These are phyloP conservation scores for Verruconis gallopava DNA, from an alignment of 2,329 filamentous ascomycete species.

Conservation along the genomic window DNA sequence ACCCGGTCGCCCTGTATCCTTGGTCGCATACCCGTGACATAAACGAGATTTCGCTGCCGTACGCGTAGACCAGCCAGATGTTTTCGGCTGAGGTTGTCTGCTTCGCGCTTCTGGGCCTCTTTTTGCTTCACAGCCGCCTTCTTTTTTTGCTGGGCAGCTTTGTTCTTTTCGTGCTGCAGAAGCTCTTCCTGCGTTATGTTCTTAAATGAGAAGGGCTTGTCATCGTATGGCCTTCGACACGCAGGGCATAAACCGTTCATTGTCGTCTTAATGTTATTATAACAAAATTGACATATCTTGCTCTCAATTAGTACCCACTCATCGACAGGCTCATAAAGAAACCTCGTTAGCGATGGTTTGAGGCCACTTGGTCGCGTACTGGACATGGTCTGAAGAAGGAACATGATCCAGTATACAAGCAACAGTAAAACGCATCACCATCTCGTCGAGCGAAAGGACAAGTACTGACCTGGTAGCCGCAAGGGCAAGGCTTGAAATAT, in stretches of 20 bases:
- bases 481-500: slow-evolving; percentile 93
- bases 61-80: slow-evolving; percentile 91
- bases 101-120: slow-evolving; percentile 90
- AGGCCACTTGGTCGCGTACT: too few relatives aligned
- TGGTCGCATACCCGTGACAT: slow-evolving; percentile 88
- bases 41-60: slow-evolving; percentile 96
- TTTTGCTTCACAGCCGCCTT: slow-evolving; percentile 83
- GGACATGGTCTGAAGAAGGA: too few relatives aligned
- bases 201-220: slow-evolving; percentile 95
- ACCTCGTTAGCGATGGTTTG: too few relatives aligned
- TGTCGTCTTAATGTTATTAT: slow-evolving; percentile 97
- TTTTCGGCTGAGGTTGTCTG: slow-evolving; percentile 88
- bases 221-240: slow-evolving; percentile 87
- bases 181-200: slow-evolving; percentile 93
- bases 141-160: slow-evolving; percentile 77
- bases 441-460: too few relatives aligned
- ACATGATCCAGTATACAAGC: too few relatives aligned
- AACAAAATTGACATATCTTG: slow-evolving; percentile 98
- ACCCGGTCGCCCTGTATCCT: slow-evolving; percentile 86
- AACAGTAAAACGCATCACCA: too few relatives aligned
- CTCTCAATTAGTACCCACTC: too few relatives aligned
- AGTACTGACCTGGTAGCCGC: slow-evolving; percentile 85
- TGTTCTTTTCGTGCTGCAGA: slow-evolving; percentile 62
- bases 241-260: slow-evolving; percentile 97
- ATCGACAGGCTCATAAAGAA: too few relatives aligned